Conservation (phyloP, 2,329 filamentous ascomycete species). For the Microcyclospora tardicrescens region DNA sequence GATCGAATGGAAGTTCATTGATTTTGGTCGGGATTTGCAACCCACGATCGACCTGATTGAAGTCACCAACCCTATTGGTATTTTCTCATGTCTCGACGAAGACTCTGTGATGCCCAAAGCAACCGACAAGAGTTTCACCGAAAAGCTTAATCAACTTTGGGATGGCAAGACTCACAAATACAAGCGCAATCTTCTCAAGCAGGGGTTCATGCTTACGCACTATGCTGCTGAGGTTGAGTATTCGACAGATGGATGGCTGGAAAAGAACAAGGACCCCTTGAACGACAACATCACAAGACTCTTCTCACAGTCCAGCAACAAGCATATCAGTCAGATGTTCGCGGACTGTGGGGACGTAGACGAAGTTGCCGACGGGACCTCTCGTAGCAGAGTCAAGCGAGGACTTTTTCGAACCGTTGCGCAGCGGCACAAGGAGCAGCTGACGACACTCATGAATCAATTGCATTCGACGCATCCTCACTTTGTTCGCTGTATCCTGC, state of each 20-base stretch:
- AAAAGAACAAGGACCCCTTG: conserved; percentile 97
- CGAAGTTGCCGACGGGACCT: conserved; percentile 52
- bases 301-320: conserved; percentile 67
- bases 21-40: conserved; percentile 92
- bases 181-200: conserved; percentile 68
- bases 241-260: conserved; percentile 84
- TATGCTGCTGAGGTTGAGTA: conserved; percentile 98
- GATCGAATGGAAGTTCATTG: conserved; percentile 99
- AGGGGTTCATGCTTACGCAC: conserved; percentile 92
- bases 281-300: conserved; percentile 94
- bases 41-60: conserved; percentile 97
- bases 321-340: conserved; percentile 74
- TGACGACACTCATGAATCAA: conserved; percentile 91
- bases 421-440: conserved; percentile 92
- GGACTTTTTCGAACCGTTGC: conserved; percentile 93
- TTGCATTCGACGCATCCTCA: conserved; percentile 94
- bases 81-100: conserved; percentile 95
- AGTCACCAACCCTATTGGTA: conserved; percentile 89
- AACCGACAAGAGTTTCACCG: conserved; percentile 90
- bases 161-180: conserved; percentile 94
- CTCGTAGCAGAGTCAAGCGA: conserved; percentile 79
- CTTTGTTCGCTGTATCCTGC: conserved; percentile 93
- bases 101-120: conserved; percentile 99
- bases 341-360: conserved; percentile 73
- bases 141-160: conserved; percentile 94